Conservation (phyloP, 2,329 filamentous ascomycete species). For the Rhinocladiella mackenziei region DNA sequence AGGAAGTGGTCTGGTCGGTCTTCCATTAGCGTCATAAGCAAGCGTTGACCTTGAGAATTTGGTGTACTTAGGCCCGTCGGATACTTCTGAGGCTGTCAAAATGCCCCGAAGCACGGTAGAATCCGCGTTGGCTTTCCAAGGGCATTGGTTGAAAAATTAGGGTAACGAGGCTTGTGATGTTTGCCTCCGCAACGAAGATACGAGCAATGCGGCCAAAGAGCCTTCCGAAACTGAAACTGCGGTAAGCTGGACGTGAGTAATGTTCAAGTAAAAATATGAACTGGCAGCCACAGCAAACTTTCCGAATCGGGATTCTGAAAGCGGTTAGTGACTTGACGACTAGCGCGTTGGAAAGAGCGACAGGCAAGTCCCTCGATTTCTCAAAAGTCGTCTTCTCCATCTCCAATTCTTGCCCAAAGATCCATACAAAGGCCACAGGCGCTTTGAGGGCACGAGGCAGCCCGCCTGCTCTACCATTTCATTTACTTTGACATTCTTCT, state of each 20-base stretch:
- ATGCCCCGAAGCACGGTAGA: constrained; percentile 7
- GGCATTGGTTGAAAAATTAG: constrained; percentile 19
- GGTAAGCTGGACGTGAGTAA: background rate
- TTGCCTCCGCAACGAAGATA: constrained; percentile 22
- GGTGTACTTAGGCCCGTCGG: constrained; percentile 12
- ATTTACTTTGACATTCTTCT: background rate
- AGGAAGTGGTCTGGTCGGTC: constrained; percentile 1
- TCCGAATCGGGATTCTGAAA: too few relatives aligned
- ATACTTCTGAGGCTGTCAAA: constrained; percentile 2
- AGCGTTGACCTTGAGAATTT: constrained; percentile 19
- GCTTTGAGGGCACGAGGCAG: constrained; percentile 7
- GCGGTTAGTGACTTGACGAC: too few relatives aligned
- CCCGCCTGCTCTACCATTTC: constrained; percentile 5
- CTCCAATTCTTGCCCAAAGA: background rate
- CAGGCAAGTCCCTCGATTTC: too few relatives aligned
- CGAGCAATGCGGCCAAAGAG: constrained; percentile 14
- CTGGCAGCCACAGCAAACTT: too few relatives aligned
- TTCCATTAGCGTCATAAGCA: constrained; percentile 6
- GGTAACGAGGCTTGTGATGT: constrained; percentile 11
- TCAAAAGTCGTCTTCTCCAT: background rate
- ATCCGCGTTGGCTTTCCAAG: constrained; percentile 19
- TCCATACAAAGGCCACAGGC: constrained; percentile 1
- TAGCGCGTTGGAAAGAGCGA: too few relatives aligned
- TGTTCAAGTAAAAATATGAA: background rate
- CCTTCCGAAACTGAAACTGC: background rate